phyloP scores from a whole-genome alignment of 192 early-diverging fungal species.

The Neocallimastix lanati region DNA sequence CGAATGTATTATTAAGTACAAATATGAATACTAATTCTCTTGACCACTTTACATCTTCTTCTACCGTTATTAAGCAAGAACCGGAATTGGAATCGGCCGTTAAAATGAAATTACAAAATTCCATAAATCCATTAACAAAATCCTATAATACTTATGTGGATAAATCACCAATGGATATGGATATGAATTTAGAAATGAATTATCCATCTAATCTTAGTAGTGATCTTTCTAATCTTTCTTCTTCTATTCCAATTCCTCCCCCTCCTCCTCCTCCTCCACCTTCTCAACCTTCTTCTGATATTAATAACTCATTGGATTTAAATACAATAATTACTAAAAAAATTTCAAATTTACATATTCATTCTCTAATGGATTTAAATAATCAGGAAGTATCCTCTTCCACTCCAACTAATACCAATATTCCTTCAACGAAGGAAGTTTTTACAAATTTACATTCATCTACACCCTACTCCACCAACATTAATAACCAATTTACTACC shows the following conservation, averaged over 20 bases:
- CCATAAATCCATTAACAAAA: neutral
- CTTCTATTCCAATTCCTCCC: neutral
- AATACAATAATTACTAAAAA: neutral
- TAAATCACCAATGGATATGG: neutral
- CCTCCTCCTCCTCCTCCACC: neutral
- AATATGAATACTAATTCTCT: neutral
- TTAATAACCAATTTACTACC: neutral
- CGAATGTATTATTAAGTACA: neutral
- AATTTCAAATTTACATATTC: neutral
- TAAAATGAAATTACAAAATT: neutral
- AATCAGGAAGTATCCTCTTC: neutral
- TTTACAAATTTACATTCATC: neutral
- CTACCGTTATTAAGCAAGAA: neutral
- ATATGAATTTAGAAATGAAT: neutral
- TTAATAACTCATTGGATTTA: neutral
- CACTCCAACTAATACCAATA: neutral
- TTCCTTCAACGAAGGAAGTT: neutral
- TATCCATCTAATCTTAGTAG: neutral
- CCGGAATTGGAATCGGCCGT: neutral
- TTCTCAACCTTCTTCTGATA: neutral
- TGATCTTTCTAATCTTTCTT: neutral
- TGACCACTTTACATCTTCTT: neutral
- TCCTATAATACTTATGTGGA: neutral
- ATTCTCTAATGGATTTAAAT: neutral
- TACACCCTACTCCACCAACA: no score